These are phyloP conservation scores for Rhododendron ovatum DNA, from an alignment of 148 eudicot genomes.

Conservation along the genomic window DNA sequence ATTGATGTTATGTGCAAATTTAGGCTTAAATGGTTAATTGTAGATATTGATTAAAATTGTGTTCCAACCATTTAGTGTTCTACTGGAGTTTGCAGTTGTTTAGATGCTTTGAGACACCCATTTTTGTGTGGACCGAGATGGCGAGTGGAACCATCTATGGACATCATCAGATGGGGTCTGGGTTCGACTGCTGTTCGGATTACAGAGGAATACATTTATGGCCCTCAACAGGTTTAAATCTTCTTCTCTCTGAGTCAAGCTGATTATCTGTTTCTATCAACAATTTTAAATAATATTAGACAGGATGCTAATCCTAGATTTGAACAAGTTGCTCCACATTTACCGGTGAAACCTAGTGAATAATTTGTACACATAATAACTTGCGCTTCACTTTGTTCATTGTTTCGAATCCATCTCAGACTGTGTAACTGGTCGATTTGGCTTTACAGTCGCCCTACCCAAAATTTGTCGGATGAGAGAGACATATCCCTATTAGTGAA, in stretches of 20 bases:
- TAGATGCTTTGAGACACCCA: constrained; percentile 91
- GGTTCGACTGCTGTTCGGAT: constrained; percentile 96
- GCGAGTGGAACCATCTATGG: constrained; percentile 85
- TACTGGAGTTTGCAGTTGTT: constrained; percentile 49
- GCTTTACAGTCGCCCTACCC: background rate
- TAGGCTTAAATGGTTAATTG: background rate
- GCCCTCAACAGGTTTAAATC: constrained; percentile 64
- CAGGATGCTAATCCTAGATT: background rate
- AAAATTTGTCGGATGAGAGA: background rate
- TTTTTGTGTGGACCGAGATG: constrained; percentile 95
- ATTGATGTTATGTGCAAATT: background rate
- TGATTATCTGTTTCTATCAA: background rate
- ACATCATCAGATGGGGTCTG: constrained; percentile 88
- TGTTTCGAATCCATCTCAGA: background rate
- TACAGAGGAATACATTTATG: constrained; percentile 88
- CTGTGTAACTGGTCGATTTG: background rate
- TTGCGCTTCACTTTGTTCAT: background rate
- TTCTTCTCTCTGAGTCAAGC: background rate
- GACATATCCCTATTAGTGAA: background rate
- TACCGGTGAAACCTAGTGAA: background rate
- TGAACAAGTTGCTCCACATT: background rate
- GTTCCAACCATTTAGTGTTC: background rate
- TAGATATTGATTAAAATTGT: background rate
- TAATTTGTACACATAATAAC: background rate
- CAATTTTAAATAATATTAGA: background rate